Evolutionary conservation across 148 eudicot genomes (phyloP).

Genomic region (Heliosperma pusillum): DNA sequence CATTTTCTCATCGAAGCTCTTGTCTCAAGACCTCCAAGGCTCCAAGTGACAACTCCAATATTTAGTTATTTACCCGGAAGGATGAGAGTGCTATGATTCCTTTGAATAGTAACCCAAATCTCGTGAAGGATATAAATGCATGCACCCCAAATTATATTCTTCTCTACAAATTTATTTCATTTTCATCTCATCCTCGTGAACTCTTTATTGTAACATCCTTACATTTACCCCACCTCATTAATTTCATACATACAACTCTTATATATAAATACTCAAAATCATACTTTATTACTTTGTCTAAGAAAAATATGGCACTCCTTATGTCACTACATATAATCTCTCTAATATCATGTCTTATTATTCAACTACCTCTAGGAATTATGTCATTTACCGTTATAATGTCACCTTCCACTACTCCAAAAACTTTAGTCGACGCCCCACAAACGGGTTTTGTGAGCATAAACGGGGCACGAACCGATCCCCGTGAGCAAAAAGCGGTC

Average conservation of each 20-base stretch:
- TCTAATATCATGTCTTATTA: constrained; percentile 26
- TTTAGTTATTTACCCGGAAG: too few species aligned
- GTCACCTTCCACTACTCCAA: constrained; percentile 60
- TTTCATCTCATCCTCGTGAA: constrained; percentile 56
- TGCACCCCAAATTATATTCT: constrained; percentile 25
- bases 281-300: not conserved
- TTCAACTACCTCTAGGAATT: constrained; percentile 23
- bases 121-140: constrained; percentile 65
- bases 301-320: constrained; percentile 27
- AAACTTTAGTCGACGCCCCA: constrained; percentile 66
- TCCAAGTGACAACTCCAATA: too few species aligned
- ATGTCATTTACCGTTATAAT: constrained; percentile 54
- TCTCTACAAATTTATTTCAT: constrained; percentile 34
- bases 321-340: constrained; percentile 8
- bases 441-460: constrained; percentile 47
- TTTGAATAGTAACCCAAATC: constrained; percentile 26
- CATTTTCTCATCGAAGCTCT: too few species aligned
- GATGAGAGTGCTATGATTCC: too few species aligned
- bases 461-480: constrained; percentile 63
- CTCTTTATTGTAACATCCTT: constrained; percentile 31
- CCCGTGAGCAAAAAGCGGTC: constrained; percentile 72
- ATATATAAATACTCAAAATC: constrained; percentile 10
- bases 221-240: constrained; percentile 24
- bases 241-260: constrained; percentile 12
- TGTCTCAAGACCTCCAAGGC: too few species aligned